Evolutionary conservation across 2,329 filamentous ascomycete species (phyloP).

Genomic region (Fusarium guadeloupense): DNA sequence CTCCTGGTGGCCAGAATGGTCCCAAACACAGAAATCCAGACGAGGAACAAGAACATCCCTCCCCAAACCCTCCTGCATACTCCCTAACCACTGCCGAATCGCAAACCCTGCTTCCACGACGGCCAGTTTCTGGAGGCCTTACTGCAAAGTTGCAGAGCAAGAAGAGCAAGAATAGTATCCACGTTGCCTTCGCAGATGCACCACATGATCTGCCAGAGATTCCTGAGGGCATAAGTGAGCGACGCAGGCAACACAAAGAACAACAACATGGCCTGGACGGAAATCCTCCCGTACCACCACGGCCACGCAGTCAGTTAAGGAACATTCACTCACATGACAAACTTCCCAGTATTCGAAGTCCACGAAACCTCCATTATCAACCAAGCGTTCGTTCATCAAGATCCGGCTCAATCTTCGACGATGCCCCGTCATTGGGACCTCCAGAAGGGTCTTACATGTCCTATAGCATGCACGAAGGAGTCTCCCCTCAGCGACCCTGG

Average conservation of each 20-base stretch:
- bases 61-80: conserved; percentile 22
- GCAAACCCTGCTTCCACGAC: conserved; percentile 26
- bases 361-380: conserved; percentile 58
- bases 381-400: conserved; percentile 61
- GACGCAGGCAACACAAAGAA: conserved; percentile 47
- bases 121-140: conserved; percentile 38
- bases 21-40: neutral
- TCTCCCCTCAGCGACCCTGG: conserved; percentile 67
- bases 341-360: conserved; percentile 54
- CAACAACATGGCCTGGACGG: conserved; percentile 39
- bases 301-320: conserved; percentile 33
- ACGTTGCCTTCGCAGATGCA: conserved; percentile 47
- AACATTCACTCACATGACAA: conserved; percentile 53
- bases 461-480: conserved; percentile 56
- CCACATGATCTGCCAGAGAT: conserved; percentile 58
- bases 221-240: conserved; percentile 58
- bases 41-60: conserved; percentile 3
- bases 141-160: conserved; percentile 63
- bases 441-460: conserved; percentile 71
- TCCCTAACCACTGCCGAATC: conserved; percentile 16
- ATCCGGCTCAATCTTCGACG: conserved; percentile 63
- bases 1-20: conserved; percentile 13
- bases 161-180: conserved; percentile 44
- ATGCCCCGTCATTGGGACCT: conserved; percentile 66
- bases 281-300: conserved; percentile 28